Evolutionary conservation across 352 stramenopile genomes (phyloP).

Genomic region (Phytophthora hibernalis): DNA sequence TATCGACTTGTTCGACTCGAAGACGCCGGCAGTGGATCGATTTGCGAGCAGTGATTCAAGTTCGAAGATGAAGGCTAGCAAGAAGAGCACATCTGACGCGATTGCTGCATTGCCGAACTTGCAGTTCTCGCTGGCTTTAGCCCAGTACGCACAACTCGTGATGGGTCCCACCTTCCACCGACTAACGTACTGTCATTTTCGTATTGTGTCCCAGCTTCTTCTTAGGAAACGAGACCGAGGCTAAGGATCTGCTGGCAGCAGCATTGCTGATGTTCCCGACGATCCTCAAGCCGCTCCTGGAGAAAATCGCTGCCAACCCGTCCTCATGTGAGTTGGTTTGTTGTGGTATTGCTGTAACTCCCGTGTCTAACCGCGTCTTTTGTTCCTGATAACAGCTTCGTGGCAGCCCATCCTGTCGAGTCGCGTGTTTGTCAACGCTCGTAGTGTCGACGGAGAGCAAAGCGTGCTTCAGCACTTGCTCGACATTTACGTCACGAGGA

Average conservation of each 20-base stretch:
- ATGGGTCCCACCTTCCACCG: background rate
- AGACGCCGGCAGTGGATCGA: conserved; percentile 68
- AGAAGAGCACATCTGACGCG: conserved; percentile 31
- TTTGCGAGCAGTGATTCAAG: conserved; percentile 25
- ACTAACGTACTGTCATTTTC: conserved; percentile 17
- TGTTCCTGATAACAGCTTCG: conserved; percentile 38
- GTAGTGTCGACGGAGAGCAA: conserved; percentile 58
- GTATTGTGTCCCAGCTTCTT: conserved; percentile 58
- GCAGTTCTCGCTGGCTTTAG: conserved; percentile 79
- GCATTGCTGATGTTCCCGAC: conserved; percentile 75
- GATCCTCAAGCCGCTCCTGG: conserved; percentile 72
- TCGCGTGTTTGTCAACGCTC: conserved; percentile 82
- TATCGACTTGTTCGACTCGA: conserved; percentile 64
- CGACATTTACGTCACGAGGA: conserved; percentile 83
- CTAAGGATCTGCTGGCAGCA: conserved; percentile 64
- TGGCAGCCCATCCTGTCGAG: conserved; percentile 80
- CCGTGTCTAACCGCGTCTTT: background rate
- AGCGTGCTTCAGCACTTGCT: conserved; percentile 75
- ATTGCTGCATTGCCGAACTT: conserved; percentile 72
- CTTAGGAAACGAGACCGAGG: conserved; percentile 61
- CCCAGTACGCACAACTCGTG: conserved; percentile 51
- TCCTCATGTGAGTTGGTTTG: conserved; percentile 57
- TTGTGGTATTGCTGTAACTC: conserved; percentile 1
- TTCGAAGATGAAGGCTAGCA: conserved; percentile 19
- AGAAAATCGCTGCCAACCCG: conserved; percentile 76